Conservation (phyloP, 257 asterid species). For the Lycium ferocissimum region DNA sequence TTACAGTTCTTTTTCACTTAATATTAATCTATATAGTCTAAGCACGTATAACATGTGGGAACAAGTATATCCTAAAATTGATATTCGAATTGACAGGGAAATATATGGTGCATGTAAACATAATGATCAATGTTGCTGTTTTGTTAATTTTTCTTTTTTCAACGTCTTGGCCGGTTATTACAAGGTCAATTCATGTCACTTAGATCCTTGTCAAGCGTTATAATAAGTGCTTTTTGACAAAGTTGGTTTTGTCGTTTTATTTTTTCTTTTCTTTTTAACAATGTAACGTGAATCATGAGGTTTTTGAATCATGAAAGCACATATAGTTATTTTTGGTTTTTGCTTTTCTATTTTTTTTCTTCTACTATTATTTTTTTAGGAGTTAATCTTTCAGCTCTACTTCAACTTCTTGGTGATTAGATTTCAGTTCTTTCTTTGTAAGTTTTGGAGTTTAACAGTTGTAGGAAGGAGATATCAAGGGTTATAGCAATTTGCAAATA, state of each 20-base stretch:
- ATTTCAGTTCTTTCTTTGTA: too few relatives aligned
- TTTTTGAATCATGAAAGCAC: not conserved
- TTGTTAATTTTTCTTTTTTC: not conserved
- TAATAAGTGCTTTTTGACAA: not conserved
- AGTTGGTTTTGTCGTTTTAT: not conserved
- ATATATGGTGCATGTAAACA: not conserved
- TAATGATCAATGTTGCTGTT: not conserved
- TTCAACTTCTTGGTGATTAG: too few relatives aligned
- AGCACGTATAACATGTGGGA: not conserved
- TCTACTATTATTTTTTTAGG: too few relatives aligned
- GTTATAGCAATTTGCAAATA: too few relatives aligned
- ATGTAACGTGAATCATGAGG: not conserved
- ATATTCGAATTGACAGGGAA: not conserved
- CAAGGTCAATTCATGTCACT: not conserved
- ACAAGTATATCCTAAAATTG: not conserved
- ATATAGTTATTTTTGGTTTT: not conserved
- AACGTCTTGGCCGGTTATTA: not conserved
- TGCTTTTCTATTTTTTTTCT: not conserved
- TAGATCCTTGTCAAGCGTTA: not conserved
- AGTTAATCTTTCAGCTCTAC: too few relatives aligned
- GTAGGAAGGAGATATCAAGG: too few relatives aligned
- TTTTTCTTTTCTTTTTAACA: not conserved
- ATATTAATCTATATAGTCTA: not conserved
- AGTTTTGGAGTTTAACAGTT: too few relatives aligned
- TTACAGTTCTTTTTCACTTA: not conserved